phyloP scores from a whole-genome alignment of 202 grass and related monocot species.

The Brachypodium distachyon region DNA sequence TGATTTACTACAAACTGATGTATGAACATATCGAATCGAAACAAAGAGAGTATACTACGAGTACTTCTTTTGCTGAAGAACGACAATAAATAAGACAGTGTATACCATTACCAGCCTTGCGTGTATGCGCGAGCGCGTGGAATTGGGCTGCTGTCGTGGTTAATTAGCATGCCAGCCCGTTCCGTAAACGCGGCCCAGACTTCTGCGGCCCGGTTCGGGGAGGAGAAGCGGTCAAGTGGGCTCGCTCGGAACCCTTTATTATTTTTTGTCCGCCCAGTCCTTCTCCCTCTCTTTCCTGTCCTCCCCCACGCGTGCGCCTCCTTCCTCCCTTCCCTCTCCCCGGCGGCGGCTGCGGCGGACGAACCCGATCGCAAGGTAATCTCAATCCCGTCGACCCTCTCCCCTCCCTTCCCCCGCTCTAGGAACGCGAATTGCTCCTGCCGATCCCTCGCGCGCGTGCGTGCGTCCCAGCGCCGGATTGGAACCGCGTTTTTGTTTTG shows the following conservation, averaged over 20 bases:
- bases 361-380: constrained; percentile 10
- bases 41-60: too few relatives aligned
- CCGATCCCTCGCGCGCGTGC: background rate
- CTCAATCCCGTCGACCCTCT: too few relatives aligned
- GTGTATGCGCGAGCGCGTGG: too few relatives aligned
- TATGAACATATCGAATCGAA: too few relatives aligned
- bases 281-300: background rate
- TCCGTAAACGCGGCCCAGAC: background rate
- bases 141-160: too few relatives aligned
- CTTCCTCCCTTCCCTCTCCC: background rate
- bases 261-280: background rate
- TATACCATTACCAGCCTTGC: too few relatives aligned
- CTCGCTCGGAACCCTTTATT: background rate
- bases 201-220: too few relatives aligned
- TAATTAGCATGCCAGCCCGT: too few relatives aligned
- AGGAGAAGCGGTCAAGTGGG: background rate
- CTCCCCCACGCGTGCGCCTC: background rate
- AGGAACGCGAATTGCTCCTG: background rate
- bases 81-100: too few relatives aligned
- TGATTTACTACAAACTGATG: too few relatives aligned
- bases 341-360: background rate
- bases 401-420: background rate
- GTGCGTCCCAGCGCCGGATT: background rate
- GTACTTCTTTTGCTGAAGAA: too few relatives aligned
- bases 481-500: background rate